phyloP scores from a whole-genome alignment of 208 protist species.

The Naegleria fowleri region DNA sequence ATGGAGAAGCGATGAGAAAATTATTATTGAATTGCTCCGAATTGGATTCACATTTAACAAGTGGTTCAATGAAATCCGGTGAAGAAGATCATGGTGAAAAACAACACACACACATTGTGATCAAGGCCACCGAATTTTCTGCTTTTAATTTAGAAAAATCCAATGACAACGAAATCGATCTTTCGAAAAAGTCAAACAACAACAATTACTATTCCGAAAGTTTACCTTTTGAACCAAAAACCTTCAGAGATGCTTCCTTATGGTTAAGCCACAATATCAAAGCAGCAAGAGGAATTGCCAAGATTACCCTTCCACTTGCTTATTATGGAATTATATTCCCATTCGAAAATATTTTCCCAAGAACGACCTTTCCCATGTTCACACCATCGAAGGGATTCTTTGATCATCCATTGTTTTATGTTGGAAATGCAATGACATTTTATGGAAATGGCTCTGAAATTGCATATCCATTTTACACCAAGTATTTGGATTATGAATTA shows the following conservation, averaged over 20 bases:
- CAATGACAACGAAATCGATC: too few species aligned
- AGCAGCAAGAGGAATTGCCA: not conserved
- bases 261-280: not conserved
- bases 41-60: too few species aligned
- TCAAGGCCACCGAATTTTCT: too few species aligned
- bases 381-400: not conserved
- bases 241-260: not conserved
- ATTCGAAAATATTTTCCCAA: not conserved
- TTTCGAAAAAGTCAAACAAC: too few species aligned
- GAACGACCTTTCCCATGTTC: not conserved
- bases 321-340: not conserved
- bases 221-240: not conserved
- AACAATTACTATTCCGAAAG: too few species aligned
- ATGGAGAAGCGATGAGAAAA: too few species aligned
- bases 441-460: not conserved
- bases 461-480: not conserved
- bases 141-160: too few species aligned
- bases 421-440: not conserved
- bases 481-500: conserved; percentile 1
- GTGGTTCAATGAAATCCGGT: too few species aligned
- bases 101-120: too few species aligned
- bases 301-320: not conserved
- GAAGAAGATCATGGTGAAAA: too few species aligned
- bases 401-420: not conserved
- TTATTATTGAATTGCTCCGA: too few species aligned